These are phyloP conservation scores for Saprolegnia diclina DNA, from an alignment of 352 stramenopile species.

Conservation along the genomic window DNA sequence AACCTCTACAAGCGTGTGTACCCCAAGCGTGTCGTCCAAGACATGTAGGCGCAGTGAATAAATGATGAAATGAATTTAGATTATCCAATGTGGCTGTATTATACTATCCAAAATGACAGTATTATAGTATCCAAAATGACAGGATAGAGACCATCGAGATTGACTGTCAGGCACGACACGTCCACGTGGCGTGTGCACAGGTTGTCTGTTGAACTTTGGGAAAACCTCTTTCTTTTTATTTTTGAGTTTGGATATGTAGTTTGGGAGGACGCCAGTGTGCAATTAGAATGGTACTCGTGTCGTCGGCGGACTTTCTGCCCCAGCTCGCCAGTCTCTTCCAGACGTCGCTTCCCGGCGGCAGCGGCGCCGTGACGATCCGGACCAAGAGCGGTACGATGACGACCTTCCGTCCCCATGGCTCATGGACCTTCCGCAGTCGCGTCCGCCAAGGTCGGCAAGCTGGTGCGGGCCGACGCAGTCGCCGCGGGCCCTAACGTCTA, in stretches of 20 bases:
- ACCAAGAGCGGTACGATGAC: conserved; percentile 16
- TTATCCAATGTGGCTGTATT: background rate
- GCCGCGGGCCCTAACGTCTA: conserved; percentile 50
- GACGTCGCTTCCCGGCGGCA: conserved; percentile 11
- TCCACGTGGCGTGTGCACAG: no score
- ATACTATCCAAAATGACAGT: background rate
- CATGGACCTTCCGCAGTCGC: conserved; percentile 5
- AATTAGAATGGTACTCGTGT: conserved; percentile 24
- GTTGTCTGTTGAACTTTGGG: no score
- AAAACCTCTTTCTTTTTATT: background rate
- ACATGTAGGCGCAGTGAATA: background rate
- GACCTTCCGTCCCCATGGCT: background rate
- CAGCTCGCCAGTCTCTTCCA: conserved; percentile 20
- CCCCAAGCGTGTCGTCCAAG: conserved; percentile 88
- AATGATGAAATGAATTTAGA: conserved; percentile 13
- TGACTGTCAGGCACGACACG: no score
- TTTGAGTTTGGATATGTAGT: background rate
- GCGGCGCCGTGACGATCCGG: conserved; percentile 13
- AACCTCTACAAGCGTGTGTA: conserved; percentile 99
- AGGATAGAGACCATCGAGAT: no score
- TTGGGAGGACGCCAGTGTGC: background rate
- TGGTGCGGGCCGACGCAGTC: conserved; percentile 33
- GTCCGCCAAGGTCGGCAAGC: conserved; percentile 24
- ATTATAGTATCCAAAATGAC: background rate
- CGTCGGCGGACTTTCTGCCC: conserved; percentile 21